These are phyloP conservation scores for Eutrema yunnanense DNA, from an alignment of 345 rosid species.

Conservation along the genomic window DNA sequence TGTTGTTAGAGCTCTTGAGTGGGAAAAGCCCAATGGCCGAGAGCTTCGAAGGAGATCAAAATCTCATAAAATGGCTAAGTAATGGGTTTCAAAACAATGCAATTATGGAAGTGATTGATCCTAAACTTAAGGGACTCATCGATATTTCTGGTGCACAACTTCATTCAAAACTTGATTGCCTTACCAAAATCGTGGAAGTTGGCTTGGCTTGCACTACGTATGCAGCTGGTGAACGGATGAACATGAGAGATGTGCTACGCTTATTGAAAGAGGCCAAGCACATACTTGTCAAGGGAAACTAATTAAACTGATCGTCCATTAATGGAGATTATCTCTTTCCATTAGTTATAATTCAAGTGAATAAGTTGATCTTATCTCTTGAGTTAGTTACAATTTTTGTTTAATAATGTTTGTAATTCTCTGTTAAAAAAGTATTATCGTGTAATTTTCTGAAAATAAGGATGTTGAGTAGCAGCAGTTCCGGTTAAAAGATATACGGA, in stretches of 20 bases:
- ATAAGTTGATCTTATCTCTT: background rate
- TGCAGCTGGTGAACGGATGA: constrained; percentile 34
- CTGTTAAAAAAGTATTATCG: background rate
- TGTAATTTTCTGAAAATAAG: background rate
- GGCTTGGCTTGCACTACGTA: constrained; percentile 36
- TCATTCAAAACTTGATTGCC: constrained; percentile 23
- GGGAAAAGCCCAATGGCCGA: constrained; percentile 40
- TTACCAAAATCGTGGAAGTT: constrained; percentile 32
- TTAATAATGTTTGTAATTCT: background rate
- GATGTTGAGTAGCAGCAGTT: background rate
- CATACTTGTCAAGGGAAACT: background rate
- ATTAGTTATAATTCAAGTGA: background rate
- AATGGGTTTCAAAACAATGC: constrained; percentile 9
- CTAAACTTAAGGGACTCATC: constrained; percentile 28
- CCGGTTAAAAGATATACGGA: too few species aligned
- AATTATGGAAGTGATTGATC: constrained; percentile 30
- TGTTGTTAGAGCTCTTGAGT: constrained; percentile 39
- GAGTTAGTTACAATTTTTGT: background rate
- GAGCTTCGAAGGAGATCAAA: constrained; percentile 32
- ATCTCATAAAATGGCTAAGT: constrained; percentile 34
- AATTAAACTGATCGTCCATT: background rate
- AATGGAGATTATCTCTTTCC: background rate
- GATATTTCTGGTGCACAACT: constrained; percentile 21
- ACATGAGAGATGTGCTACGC: constrained; percentile 36
- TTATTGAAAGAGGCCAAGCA: constrained; percentile 24